phyloP scores from a whole-genome alignment of 2,329 filamentous ascomycete genomes.

The Fusarium torulosum region DNA sequence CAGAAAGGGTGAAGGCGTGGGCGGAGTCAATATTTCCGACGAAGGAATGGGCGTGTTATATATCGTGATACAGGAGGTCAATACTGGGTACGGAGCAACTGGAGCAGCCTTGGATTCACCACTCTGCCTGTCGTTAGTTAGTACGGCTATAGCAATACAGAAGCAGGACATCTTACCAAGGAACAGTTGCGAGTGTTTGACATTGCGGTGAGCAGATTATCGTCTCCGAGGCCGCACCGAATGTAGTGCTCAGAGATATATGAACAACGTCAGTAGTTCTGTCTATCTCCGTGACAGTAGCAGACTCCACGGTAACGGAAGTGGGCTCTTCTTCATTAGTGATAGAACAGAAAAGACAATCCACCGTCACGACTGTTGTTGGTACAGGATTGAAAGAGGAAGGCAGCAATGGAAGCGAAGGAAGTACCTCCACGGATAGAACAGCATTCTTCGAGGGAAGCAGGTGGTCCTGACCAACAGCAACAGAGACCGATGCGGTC shows the following conservation, averaged over 20 bases:
- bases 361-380: constrained; percentile 31
- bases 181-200: constrained; percentile 40
- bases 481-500: constrained; percentile 11
- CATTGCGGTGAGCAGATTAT: constrained; percentile 42
- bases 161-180: constrained; percentile 23
- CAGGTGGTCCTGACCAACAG: constrained; percentile 8
- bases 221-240: constrained; percentile 25
- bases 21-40: constrained; percentile 1
- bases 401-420: constrained; percentile 19
- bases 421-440: constrained; percentile 25
- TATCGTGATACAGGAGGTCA: constrained; percentile 41
- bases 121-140: constrained; percentile 27
- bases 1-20: neutral
- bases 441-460: constrained; percentile 16
- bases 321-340: constrained; percentile 9
- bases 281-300: constrained; percentile 1
- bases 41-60: constrained; percentile 23
- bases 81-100: constrained; percentile 19
- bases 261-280: neutral
- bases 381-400: constrained; percentile 9
- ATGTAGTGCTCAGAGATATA: neutral
- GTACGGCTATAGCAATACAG: neutral
- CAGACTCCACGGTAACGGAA: neutral
- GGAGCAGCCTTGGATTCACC: constrained; percentile 20
- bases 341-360: constrained; percentile 34